Base-by-base conservation (phyloP, 2,329 filamentous ascomycete species). In the Metarhizium sp. region DNA sequence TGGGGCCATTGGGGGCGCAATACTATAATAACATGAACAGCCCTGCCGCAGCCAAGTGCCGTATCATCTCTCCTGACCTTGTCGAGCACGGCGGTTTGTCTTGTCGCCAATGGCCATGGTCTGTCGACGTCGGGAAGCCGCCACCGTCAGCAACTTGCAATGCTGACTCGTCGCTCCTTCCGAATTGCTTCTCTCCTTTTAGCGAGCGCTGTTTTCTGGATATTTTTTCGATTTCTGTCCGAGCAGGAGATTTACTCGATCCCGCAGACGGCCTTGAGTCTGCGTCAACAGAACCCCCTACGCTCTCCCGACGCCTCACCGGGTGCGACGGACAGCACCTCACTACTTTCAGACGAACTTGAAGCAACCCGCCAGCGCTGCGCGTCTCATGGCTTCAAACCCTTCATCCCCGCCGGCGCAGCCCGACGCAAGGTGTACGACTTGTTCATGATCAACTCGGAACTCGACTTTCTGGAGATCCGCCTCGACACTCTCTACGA, bases 381-480 rank as follows among this genome's bases (percentile, higher is more conserved):
- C 14, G 45, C 45, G 4, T 6, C 4, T 30, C 45, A 48, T 30
- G 45, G 45, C 8, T 48, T 48, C 45, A 48, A 29, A 30, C 45
- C 25, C 5, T 48, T 48, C 25, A 16, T 18, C 11, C 45, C 20
- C 6, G 6, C 45, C 6, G 20, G 20, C 25, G 20, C 20, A 6
- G 45, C 29, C 30, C 51, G 34, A 52, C 67, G 66, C 60, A 70
- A 67, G 55, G 59, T 70, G 32, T 70, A 69, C 57, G 84, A 87
- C 63, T 71, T 87, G 2, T 73, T 84, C 61, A 78, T 85, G 73
- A 68, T 86, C 61, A 84, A 82, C 60, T 78, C 74, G 2, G 84
- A 86, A 68, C 72, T 86, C 13, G 83, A 86, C 68, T 84, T 81
- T 75, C 73, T 87, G 46, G 83, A 87, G 65, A 79, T 87, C 50